phyloP scores from a whole-genome alignment of 1,139 yeast species.

The Yamadazyma diospyri region DNA sequence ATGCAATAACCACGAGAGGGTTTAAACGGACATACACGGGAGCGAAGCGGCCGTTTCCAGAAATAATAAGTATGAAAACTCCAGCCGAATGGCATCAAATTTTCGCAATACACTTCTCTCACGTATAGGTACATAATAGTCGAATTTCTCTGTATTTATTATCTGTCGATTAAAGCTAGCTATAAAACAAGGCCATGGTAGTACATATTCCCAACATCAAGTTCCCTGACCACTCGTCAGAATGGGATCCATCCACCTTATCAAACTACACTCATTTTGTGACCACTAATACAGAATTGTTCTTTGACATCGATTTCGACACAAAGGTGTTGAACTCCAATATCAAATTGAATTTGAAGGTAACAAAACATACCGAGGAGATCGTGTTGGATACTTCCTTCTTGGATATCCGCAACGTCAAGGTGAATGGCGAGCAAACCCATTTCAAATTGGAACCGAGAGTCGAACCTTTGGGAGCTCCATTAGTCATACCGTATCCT shows the following conservation, averaged over 20 bases:
- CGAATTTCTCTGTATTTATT: too few species aligned
- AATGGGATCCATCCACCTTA: slow-evolving; percentile 42
- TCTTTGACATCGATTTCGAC: slow-evolving; percentile 56
- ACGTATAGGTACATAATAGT: slow-evolving; percentile 1
- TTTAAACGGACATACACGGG: too few species aligned
- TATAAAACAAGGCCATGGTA: too few species aligned
- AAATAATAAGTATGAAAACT: too few species aligned
- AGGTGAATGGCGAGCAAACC: slow-evolving; percentile 36
- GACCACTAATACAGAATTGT: slow-evolving; percentile 43
- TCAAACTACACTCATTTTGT: slow-evolving; percentile 35
- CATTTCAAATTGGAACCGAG: slow-evolving; percentile 44
- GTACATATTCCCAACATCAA: slow-evolving; percentile 6
- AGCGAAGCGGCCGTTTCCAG: too few species aligned
- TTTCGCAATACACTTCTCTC: slow-evolving; percentile 2
- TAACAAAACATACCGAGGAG: slow-evolving; percentile 17
- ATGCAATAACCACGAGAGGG: too few species aligned
- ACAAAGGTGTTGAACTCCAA: slow-evolving; percentile 50
- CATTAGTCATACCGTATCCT: slow-evolving; percentile 39
- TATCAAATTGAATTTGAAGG: slow-evolving; percentile 45
- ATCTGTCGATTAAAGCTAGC: too few species aligned
- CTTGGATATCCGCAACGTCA: slow-evolving; percentile 46
- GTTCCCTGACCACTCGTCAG: slow-evolving; percentile 50
- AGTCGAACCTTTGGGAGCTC: slow-evolving; percentile 65
- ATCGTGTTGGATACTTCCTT: slow-evolving; percentile 69
- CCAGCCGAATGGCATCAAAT: slow-evolving; percentile 5